Conservation (phyloP, 1,284 basidiomycete species). For the Athelia sp. region DNA sequence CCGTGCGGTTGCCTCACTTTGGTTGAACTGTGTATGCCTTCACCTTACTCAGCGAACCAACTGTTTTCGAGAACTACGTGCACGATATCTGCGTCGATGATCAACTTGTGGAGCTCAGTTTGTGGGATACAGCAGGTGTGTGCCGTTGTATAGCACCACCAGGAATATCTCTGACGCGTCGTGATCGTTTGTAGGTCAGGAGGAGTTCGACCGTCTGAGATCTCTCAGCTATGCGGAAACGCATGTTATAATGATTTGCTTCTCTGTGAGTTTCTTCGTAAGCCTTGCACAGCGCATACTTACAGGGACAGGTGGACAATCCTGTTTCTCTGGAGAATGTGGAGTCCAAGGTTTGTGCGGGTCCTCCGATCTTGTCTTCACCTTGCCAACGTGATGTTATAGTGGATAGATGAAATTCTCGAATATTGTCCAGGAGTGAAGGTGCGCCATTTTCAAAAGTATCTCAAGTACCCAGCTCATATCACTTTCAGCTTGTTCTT, state of each 20-base stretch:
- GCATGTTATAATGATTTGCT: conserved; percentile 92
- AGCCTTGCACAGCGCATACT: neutral
- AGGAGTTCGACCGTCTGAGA: conserved; percentile 91
- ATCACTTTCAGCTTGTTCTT: conserved; percentile 62
- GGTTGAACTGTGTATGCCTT: no score
- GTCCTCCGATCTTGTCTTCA: neutral
- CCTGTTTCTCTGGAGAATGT: conserved; percentile 90
- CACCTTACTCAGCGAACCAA: conserved; percentile 64
- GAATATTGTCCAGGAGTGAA: conserved; percentile 94
- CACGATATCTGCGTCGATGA: conserved; percentile 82
- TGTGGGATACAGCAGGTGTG: conserved; percentile 96
- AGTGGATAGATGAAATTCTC: conserved; percentile 88
- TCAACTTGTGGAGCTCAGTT: conserved; percentile 79
- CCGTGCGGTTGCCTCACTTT: neutral
- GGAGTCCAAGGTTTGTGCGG: conserved; percentile 72
- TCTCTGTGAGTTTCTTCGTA: conserved; percentile 57
- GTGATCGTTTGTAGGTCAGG: conserved; percentile 68
- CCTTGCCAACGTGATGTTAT: conserved; percentile 4
- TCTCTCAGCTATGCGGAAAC: conserved; percentile 94
- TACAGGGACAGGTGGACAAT: conserved; percentile 69
- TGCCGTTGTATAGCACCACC: conserved; percentile 10
- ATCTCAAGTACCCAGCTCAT: conserved; percentile 3
- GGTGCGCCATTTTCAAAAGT: conserved; percentile 42
- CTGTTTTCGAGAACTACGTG: conserved; percentile 92
- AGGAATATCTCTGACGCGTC: conserved; percentile 2